phyloP scores from a whole-genome alignment of 2,329 filamentous ascomycete genomes.

The Clarireedia hainanense region DNA sequence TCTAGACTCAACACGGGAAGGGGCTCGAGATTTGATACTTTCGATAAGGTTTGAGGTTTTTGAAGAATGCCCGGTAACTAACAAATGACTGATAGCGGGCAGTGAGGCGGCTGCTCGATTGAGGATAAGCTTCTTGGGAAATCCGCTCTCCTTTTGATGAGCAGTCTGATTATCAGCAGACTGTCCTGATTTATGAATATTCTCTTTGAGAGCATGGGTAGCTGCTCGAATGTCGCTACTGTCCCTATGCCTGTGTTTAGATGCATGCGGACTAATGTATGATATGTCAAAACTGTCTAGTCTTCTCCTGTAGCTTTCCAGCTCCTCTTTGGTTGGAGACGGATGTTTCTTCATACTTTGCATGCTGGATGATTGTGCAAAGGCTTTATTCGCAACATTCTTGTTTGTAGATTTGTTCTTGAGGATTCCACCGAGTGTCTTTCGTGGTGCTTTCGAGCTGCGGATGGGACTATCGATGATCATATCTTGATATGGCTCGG shows the following conservation, averaged over 20 bases:
- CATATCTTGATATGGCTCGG: conserved; percentile 1
- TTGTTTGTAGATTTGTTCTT: neutral
- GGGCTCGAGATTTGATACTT: neutral
- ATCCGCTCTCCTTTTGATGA: neutral
- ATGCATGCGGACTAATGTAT: neutral
- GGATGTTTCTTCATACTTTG: conserved; percentile 21
- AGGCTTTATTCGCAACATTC: neutral
- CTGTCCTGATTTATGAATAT: neutral
- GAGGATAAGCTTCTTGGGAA: neutral
- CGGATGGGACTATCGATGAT: neutral
- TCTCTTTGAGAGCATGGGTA: neutral
- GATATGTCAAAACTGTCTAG: neutral
- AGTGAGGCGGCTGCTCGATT: neutral
- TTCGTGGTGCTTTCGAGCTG: neutral
- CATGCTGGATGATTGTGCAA: neutral
- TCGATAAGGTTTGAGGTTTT: neutral
- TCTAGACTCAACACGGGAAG: conserved; percentile 5
- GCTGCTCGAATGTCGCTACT: conserved; percentile 1
- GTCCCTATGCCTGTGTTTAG: neutral
- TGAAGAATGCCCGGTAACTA: neutral
- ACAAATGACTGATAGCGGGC: neutral
- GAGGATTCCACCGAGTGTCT: neutral
- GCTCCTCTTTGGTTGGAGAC: conserved; percentile 20
- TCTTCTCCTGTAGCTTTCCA: conserved; percentile 16
- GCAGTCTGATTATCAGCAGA: neutral